Evolutionary conservation across 208 protist species (phyloP).

Genomic region (Trypanosoma rangeli): DNA sequence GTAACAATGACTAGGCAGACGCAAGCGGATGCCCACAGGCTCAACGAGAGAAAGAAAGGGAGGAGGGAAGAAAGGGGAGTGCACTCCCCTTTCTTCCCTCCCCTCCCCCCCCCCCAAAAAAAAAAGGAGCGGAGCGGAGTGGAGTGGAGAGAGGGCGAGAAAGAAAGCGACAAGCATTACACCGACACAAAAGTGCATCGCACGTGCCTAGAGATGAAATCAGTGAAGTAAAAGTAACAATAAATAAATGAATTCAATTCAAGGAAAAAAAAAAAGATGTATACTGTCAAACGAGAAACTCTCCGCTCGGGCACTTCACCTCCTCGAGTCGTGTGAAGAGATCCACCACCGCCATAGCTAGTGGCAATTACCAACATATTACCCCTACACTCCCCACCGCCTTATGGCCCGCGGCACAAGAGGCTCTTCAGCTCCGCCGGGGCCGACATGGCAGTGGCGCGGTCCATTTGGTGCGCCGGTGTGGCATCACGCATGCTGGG

Average conservation of each 20-base stretch:
- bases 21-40: background rate
- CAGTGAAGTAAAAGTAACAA: conserved; percentile 1
- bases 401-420: conserved; percentile 28
- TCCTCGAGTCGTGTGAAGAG: conserved; percentile 13
- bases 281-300: background rate
- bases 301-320: background rate
- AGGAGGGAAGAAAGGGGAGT: too few species aligned
- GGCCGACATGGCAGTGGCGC: conserved; percentile 13
- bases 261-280: conserved; percentile 11
- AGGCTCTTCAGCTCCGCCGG: conserved; percentile 45
- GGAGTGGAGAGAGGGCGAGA: background rate
- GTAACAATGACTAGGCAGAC: too few species aligned
- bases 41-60: background rate
- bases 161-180: conserved; percentile 7
- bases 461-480: conserved; percentile 19
- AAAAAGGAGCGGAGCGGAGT: background rate
- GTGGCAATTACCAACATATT: background rate
- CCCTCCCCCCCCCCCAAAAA: background rate
- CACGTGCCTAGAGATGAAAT: too few species aligned
- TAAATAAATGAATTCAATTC: background rate
- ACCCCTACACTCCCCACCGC: background rate
- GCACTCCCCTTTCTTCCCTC: too few species aligned
- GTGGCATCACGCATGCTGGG: conserved; percentile 19
- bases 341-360: background rate
- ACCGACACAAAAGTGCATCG: too few species aligned